Percentiles rank a stretch among this genome's conserved stretches.
Conservation (phyloP, 345 rosid genomes). For the Citrus reticulata region DNA sequence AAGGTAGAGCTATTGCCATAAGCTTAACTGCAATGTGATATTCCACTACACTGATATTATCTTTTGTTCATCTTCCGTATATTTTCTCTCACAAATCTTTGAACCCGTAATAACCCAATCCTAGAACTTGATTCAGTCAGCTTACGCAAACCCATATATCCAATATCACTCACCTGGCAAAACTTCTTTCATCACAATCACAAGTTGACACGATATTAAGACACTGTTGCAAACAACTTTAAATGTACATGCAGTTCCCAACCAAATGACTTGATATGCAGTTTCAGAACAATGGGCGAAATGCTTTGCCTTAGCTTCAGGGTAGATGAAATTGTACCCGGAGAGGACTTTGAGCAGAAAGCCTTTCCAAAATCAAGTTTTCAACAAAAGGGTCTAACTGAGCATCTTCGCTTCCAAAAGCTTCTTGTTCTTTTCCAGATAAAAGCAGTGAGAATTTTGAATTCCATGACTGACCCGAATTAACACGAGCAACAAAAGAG, state of each 20-base stretch:
- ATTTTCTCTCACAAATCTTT: neutral
- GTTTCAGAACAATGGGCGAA: neutral
- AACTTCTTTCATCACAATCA: neutral
- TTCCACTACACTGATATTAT: neutral
- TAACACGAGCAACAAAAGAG: constrained; percentile 78
- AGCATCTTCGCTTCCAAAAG: constrained; percentile 43
- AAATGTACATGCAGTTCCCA: neutral
- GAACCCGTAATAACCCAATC: neutral
- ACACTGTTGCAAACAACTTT: neutral
- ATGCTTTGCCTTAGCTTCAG: neutral
- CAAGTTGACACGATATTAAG: neutral
- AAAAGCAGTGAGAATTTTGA: constrained; percentile 60
- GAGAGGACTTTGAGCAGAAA: constrained; percentile 90
- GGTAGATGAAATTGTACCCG: constrained; percentile 47
- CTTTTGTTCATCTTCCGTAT: neutral
- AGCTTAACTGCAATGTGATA: neutral
- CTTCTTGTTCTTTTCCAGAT: constrained; percentile 46
- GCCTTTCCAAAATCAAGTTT: constrained; percentile 92
- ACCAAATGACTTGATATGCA: constrained; percentile 3
- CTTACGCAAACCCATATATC: neutral
- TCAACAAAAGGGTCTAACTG: constrained; percentile 78
- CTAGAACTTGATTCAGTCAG: neutral
- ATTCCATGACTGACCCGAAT: constrained; percentile 83
- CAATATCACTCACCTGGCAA: no score
- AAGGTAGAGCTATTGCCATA: neutral